Evolutionary conservation across 257 asterid genomes (phyloP).

Genomic region (Solanum pimpinellifolium): DNA sequence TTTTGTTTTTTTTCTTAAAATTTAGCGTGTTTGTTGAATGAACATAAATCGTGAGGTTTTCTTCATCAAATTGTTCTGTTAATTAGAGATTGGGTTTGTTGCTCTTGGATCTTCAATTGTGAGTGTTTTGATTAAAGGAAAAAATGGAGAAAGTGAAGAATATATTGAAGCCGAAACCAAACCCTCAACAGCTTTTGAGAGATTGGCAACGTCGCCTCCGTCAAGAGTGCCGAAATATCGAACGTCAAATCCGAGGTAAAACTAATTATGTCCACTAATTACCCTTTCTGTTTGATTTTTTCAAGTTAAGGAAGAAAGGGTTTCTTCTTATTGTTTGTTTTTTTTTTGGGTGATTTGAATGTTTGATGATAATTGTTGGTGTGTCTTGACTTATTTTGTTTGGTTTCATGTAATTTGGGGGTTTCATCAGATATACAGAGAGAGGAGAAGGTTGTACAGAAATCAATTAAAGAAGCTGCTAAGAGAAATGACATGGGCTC

Average conservation of each 20-base stretch:
- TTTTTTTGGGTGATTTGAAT: background rate
- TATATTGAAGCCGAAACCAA: conserved; percentile 73
- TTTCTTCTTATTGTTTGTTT: background rate
- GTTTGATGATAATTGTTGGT: background rate
- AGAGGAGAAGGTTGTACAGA: conserved; percentile 90
- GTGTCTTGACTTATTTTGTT: background rate
- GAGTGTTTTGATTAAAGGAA: background rate
- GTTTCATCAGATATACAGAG: conserved; percentile 72
- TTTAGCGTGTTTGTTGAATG: background rate
- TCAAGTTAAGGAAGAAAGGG: background rate
- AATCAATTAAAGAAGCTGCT: conserved; percentile 92
- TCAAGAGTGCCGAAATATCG: conserved; percentile 82
- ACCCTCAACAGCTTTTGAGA: conserved; percentile 74
- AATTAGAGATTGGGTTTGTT: background rate
- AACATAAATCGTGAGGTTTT: background rate
- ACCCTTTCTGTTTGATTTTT: background rate
- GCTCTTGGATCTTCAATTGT: background rate
- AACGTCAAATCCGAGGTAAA: conserved; percentile 90
- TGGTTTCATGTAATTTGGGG: background rate
- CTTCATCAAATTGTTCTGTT: background rate
- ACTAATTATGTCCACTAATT: background rate
- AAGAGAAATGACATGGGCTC: conserved; percentile 92
- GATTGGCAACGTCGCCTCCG: conserved; percentile 99
- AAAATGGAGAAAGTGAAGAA: conserved; percentile 69
- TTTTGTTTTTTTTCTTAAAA: background rate